Evolutionary conservation across 1,284 basidiomycete genomes (phyloP).

Genomic region (Somion occarium): DNA sequence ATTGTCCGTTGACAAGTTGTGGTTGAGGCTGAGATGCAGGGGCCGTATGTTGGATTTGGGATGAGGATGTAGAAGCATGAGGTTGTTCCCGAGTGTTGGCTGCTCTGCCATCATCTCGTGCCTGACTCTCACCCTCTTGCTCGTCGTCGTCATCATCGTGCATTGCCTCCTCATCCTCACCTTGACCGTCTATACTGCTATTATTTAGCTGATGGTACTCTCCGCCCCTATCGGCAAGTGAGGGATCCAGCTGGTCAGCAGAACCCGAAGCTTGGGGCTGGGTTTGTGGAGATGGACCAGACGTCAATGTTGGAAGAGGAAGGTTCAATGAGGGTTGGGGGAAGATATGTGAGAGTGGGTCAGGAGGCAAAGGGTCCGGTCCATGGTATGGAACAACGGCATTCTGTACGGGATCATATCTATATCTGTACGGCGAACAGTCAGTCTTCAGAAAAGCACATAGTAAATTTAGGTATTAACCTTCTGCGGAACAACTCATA

Average conservation of each 20-base stretch:
- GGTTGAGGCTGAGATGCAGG: neutral
- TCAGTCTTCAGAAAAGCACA: constrained; percentile 1
- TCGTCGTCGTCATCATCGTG: constrained; percentile 6
- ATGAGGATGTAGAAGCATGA: neutral
- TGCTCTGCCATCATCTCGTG: neutral
- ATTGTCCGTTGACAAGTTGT: neutral
- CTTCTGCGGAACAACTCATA: constrained; percentile 62
- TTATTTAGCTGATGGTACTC: neutral
- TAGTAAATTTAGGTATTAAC: constrained; percentile 25
- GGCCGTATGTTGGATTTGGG: neutral
- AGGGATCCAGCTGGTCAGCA: neutral
- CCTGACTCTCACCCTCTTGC: constrained; percentile 4
- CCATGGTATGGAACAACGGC: neutral
- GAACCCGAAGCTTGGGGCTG: neutral
- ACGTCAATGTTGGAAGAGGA: neutral
- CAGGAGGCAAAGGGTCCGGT: neutral
- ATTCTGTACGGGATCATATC: neutral
- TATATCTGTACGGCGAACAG: neutral
- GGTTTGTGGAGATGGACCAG: neutral
- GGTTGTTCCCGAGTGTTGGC: neutral
- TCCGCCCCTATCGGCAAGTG: neutral
- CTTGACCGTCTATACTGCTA: neutral
- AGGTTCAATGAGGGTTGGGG: neutral
- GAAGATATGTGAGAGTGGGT: neutral
- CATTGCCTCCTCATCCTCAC: neutral